Evolutionary conservation across 495 filamentous ascomycete genomes (phyloP).

Genomic region (Aspergillus baeticus): DNA sequence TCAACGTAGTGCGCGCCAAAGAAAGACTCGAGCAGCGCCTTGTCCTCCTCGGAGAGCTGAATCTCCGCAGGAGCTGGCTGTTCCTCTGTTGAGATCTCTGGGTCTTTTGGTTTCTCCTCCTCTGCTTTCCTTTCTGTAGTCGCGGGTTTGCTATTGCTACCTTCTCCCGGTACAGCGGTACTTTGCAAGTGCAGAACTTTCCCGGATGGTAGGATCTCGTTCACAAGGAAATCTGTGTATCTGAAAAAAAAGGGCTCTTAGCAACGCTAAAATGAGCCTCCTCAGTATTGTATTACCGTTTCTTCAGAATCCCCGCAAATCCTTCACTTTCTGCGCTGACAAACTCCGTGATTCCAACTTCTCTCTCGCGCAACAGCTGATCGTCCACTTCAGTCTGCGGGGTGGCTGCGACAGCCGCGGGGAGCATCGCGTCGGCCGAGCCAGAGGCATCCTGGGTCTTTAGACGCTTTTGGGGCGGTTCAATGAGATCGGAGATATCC

Average conservation of each 20-base stretch:
- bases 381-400: conserved; percentile 24
- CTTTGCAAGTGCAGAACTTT: conserved; percentile 72
- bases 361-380: conserved; percentile 42
- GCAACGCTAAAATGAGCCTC: not conserved
- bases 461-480: conserved; percentile 45
- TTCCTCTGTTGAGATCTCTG: conserved; percentile 15
- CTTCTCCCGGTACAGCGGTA: conserved; percentile 27
- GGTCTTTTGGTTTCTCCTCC: conserved; percentile 5
- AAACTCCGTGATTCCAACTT: conserved; percentile 57
- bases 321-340: conserved; percentile 48
- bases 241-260: conserved; percentile 39
- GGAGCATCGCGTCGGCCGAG: conserved; percentile 17
- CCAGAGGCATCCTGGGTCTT: conserved; percentile 35
- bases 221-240: conserved; percentile 94
- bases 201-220: conserved; percentile 81
- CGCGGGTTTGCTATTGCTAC: conserved; percentile 12
- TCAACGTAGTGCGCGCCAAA: conserved; percentile 42
- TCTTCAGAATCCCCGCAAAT: conserved; percentile 57
- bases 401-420: conserved; percentile 11
- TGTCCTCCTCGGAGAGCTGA: conserved; percentile 48
- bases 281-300: conserved; percentile 42
- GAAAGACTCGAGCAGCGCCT: conserved; percentile 39
- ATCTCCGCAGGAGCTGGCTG: conserved; percentile 21
- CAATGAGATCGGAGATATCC: conserved; percentile 39
- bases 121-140: conserved; percentile 2